Evolutionary conservation across 2,329 filamentous ascomycete species (phyloP), one percentile per base, ranked within the genome.

Genomic region (Rasamsonia emersonii): DNA sequence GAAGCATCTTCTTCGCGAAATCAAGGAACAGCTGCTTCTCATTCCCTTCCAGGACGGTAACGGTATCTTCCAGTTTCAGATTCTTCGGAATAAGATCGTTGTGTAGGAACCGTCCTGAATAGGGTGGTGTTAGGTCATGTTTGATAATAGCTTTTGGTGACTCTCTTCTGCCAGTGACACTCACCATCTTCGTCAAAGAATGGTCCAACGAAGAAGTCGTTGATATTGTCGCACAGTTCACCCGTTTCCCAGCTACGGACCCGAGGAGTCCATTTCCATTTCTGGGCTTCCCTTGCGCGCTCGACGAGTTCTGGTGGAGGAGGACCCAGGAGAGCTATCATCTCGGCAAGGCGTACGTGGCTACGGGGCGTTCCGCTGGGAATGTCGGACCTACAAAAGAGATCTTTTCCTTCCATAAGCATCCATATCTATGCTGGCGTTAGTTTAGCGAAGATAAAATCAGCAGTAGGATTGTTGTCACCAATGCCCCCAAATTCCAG

Each of bases 401-500:
- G n/a, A 13, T 19, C 18, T 17, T 25, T 13, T 5, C 20, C 14
- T 24, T 25, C 30, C 10, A 32, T 14, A 3, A 32, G 10, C 13
- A 24, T 23, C 30, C 30, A 32, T 5, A 32, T 15, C 30, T 32
- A 11, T n/a, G 10, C 19, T 4, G 1, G 8, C 9, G 18, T n/a
- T 29, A 5, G 18, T 28, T 16, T 23, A 32, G 11, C 10, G 7
- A 9, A 25, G 9, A 24, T 9, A 6, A 5, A 5, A 4, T 8
- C 5, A 37, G 28, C 24, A 37, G 35, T 33, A 30, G 23, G 15
- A 23, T 14, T n/a, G 5, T 3, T 11, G 53, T 46, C 43, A 64
- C 62, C 64, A 68, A 56, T 29, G 54, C 56, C 0, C 61, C 64
- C 1, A 51, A 45, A 25, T 61, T 64, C 65, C 64, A 70, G 18